Evolutionary conservation across 805 yeast genomes (phyloP), one percentile per base, ranked within the genome.

Genomic region (Metschnikowia matae): DNA sequence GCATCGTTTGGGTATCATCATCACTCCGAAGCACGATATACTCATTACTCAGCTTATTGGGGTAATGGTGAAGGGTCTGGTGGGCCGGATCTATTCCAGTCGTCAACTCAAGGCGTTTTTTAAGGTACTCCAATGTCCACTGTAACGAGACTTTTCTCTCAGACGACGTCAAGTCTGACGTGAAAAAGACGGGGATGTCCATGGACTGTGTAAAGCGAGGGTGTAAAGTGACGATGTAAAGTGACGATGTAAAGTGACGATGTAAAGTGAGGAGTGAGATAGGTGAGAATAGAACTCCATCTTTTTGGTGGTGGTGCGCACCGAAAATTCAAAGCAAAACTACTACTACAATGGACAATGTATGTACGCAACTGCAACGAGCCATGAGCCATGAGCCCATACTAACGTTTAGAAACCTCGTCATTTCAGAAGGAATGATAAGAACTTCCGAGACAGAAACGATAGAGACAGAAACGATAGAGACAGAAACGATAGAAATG

Each of bases 41-140:
- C 45, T 69, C 74, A 58, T 67, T 66, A 53, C 78, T 67, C 40
- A 67, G 62, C 6, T 71, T 62, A 3, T 66, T 58, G 7, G 71
- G 68, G 57, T 79, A 82, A 35, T 80, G 65, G 49, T 73, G 73
- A 14, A 84, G 61, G 14, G 67, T 68, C 61, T 85, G 96, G 51
- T 64, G 69, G 13, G 60, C 53, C 3, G 88, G 84, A 4, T 83
- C 81, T 26, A 89, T 79, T 2, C 96, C 96, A 0, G 96, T 87
- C 53, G 87, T 80, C 34, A 72, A 74, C 58, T 87, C 94, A 10
- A 89, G 64, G 50, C 79, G 75, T 37, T 65, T 55, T 54, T 81
- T 78, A 46, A 88, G 73, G 53, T 79, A 68, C 6, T 64, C 65
- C 14, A 87, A 48, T 0, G 80, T 64, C 91, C 92, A 87, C 36